Base-by-base conservation (phyloP, 208 protist genomes). In the Phytomonas sp. region DNA sequence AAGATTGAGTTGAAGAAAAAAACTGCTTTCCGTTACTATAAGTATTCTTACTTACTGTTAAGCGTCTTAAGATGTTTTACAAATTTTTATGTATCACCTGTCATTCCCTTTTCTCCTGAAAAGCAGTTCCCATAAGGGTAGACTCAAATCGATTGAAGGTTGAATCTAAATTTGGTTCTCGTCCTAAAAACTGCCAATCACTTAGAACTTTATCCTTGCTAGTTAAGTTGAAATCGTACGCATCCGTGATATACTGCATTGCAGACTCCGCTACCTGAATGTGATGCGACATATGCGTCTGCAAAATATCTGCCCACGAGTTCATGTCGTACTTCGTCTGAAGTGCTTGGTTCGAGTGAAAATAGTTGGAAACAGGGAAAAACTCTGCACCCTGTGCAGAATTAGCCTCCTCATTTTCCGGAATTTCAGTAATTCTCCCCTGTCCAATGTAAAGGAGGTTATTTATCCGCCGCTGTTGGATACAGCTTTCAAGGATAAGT, bases 111-210 rank as follows among this genome's bases (percentile, higher is more conserved):
- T 64, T 15, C 37, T 66, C 59, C 0, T 56, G 17, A 56, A 56
- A 56, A 26, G 9, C 46, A 56, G 46, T 26, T 11, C 20, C 46
- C 37, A 91, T 26, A n/a, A 92, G 69, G 9, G 75, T 68, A 32
- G 72, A 79, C 70, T 92, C 87, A 77, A 86, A 89, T 68, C 76
- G 72, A n/a, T 85, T 73, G 29, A 89, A 72, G 9, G 75, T 28
- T 5, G 68, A 70, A 59, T 89, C 79, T 13, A 73, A 70, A 61
- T 84, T 70, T 29, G 73, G 71, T 4, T 71, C 74, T n/a, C 61
- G 60, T 4, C 87, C 87, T 20, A 80, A 37, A n/a, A 32, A 31
- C 53, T 72, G 53, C 87, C 87, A 92, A 65, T 84, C 78, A 59
- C 79, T 74, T 17, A 87, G 43, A 33, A 40, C 70, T 17, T 59